Evolutionary conservation across 2,329 filamentous ascomycete genomes (phyloP), one percentile per base, ranked within the genome.

Genomic region (Epichloe elymi): DNA sequence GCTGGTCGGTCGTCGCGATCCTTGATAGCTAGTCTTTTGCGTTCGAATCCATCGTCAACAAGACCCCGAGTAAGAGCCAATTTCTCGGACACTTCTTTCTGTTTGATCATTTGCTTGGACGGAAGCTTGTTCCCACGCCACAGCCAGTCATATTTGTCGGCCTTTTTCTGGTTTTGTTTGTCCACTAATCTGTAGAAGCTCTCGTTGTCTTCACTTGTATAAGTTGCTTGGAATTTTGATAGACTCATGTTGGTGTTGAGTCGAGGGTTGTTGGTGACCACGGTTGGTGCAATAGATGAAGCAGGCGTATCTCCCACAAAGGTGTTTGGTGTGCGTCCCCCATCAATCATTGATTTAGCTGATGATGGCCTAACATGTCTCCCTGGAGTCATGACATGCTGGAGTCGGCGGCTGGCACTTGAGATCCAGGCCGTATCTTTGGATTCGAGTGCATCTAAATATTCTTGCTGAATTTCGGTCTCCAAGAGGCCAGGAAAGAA

Each of bases 131-230:
- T 96, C 30, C 83, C 86, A 10, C 81, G 78, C 82, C 89, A 95
- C 44, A 97, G 73, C 86, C 91, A 96, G 1, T 82, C 82, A 62
- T 95, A 86, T 60, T 91, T 95, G 61, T 90, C 84, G 0, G 86
- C 83, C 48, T 77, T 80, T 65, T 89, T 91, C 54, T 83, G 76
- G 62, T 96, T 98, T 62, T 96, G 88, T 61, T 83, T 86, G 69
- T 98, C 93, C 30, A 97, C 73, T 1, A 98, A 74, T 59, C 84
- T 85, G 67, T 95, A 95, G 71, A 98, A 97, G 59, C 87, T 94
- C 64, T 96, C 93, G 63, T 97, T 97, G 65, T 98, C 93, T 67
- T 98, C 93, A 61, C 88, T 95, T 1, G 91, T 98, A 69, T 96
- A 97, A 58, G 87, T 91, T 3, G 86, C 78, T 63, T 98, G 93